Base-by-base conservation (phyloP, 257 asterid genomes). In the Nicotiana tabacum region DNA sequence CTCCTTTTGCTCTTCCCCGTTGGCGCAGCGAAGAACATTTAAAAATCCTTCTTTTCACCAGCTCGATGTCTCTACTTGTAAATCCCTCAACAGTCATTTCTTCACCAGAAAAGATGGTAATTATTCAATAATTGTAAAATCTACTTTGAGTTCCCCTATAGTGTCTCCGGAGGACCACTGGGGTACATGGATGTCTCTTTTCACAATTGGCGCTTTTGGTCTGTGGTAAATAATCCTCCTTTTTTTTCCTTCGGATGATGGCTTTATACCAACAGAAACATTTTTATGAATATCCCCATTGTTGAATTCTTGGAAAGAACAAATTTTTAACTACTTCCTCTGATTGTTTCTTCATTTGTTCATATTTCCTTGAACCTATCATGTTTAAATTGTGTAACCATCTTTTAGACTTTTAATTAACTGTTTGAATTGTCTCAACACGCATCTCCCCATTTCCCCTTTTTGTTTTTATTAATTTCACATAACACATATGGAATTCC, bases 171-270 rank as follows among this genome's bases (percentile, higher is more conserved):
- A 88, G 7, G 97, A 94, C 82, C 87, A 87, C 16, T 94, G 97
- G 98, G 97, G 97, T 21, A 62, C 85, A 27, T 93, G 98, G 98
- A 84, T 96, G 81, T 91, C 95, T 78, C 97, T 94, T 76, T 85
- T 92, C 4, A 89, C 90, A 10, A 90, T 91, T 69, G 95, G 91
- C 82, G 80, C 95, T 85, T 88, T 90, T 65, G 97, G 98, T 69
- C 92, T 94, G 83, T 94, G 98, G 97, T 94, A 72, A 88, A 85
- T 12, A 33, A 7, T 21, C n/a, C n/a, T n/a, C n/a, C n/a, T n/a
- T n/a, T n/a, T n/a, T n/a, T n/a, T n/a, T 4, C n/a, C 55, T 62
- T 11, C 30, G 8, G 27, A 4, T 77, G 39, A 5, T 16, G 2
- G 4, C 13, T n/a, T n/a, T n/a, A n/a, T n/a, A n/a, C n/a, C n/a